Base-by-base conservation (phyloP, 257 asterid species). In the Gentiana dahurica region DNA sequence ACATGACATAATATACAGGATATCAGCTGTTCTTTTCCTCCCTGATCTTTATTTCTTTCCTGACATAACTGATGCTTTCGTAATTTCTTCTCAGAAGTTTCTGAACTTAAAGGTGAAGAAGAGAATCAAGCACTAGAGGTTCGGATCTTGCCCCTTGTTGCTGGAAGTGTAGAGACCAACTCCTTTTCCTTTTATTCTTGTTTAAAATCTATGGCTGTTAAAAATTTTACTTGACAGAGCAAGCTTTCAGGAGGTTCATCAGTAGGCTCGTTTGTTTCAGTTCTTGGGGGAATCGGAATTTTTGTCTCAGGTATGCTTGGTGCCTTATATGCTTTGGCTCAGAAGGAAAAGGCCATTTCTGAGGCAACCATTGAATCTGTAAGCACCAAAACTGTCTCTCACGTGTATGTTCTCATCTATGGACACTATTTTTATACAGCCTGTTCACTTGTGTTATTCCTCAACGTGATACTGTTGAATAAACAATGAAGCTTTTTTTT, bases 321-420 rank as follows among this genome's bases (percentile, higher is more conserved):
- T 67, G 83, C 85, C 61, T 72, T 86, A 33, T 89, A 76, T 75
- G 82, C 81, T 56, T 70, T 64, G 47, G 64, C 76, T 55, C 66
- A 49, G 71, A 80, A 81, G 73, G 86, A 78, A 62, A 84, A 74
- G 64, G 76, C 71, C 37, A 37, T 59, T 58, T 71, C 78, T 48
- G 85, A 77, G 68, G 87, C 79, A 55, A 68, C 82, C 53, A 53
- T 84, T 41, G 90, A 84, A 84, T 78, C 83, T 46, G 97, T 89
- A 82, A 80, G 95, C 59, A 45, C n/a, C 54, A 56, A 64, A 36
- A 51, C 35, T 53, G 24, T 41, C 2, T 41, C 9, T 1, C 5
- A 4, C 46, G 9, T 41, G 9, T 10, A 41, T 41, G 3, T 24
- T 24, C 24, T 24, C 24, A 24, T 24, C 24, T 24, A 24, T 24